Conservation (phyloP, 768 basidiomycete genomes). For the Nidularia sp. region DNA sequence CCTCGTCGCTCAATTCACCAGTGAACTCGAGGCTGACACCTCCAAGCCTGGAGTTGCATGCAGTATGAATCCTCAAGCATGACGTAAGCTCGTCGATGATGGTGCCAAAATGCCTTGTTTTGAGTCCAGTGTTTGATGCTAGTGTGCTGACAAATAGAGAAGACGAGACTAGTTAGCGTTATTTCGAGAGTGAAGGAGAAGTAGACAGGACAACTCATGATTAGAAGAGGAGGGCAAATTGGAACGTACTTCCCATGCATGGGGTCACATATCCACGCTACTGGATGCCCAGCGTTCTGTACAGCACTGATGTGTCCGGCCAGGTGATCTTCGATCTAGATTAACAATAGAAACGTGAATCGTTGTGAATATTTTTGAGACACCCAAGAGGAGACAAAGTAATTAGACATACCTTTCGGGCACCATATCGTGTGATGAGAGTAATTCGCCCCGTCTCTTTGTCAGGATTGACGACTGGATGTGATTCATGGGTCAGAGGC, state of each 20-base stretch:
- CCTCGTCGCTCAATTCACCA: constrained; percentile 85
- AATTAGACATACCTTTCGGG: constrained; percentile 55
- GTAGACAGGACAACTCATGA: neutral
- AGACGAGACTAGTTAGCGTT: neutral
- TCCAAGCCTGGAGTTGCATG: constrained; percentile 69
- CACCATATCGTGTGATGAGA: constrained; percentile 92
- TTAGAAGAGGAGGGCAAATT: neutral
- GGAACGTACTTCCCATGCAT: constrained; percentile 94
- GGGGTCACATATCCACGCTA: constrained; percentile 94
- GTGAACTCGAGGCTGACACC: constrained; percentile 91
- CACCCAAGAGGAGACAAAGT: neutral
- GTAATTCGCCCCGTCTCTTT: constrained; percentile 82
- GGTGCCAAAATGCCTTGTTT: constrained; percentile 86
- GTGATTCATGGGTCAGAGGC: constrained; percentile 2
- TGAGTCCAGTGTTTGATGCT: constrained; percentile 75
- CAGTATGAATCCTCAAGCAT: constrained; percentile 77
- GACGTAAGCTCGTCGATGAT: constrained; percentile 86
- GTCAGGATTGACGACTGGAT: constrained; percentile 79
- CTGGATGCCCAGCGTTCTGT: constrained; percentile 75
- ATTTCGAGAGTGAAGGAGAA: neutral
- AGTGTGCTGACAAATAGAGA: constrained; percentile 55
- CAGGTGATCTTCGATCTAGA: constrained; percentile 69
- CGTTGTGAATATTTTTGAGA: neutral
- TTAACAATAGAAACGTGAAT: neutral
- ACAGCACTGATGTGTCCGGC: constrained; percentile 81